Evolutionary conservation across 345 rosid species (phyloP).

Genomic region (Citrus maxima): DNA sequence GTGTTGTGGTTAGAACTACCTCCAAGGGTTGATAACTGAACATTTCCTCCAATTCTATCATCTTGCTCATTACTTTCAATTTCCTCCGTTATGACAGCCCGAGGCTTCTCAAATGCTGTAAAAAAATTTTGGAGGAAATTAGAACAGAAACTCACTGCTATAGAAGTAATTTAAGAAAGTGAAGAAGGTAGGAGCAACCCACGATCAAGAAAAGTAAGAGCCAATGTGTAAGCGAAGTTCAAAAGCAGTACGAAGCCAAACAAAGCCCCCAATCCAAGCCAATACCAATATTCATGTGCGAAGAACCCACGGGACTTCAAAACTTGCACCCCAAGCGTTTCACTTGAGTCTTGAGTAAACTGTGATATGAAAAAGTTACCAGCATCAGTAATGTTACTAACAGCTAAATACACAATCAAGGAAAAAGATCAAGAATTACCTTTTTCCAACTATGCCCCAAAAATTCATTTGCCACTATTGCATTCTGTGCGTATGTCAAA

Average conservation of each 20-base stretch:
- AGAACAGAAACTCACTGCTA: not conserved
- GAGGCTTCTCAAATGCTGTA: conserved; percentile 62
- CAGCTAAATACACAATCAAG: not conserved
- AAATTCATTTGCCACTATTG: conserved; percentile 46
- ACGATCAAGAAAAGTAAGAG: conserved; percentile 43
- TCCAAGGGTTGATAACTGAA: conserved; percentile 25
- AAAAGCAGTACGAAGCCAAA: conserved; percentile 34
- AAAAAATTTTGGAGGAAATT: not conserved
- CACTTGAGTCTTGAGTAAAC: conserved; percentile 10
- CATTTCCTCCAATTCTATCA: conserved; percentile 24
- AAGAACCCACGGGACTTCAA: conserved; percentile 41
- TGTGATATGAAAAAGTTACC: not conserved
- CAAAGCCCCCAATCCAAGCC: conserved; percentile 47
- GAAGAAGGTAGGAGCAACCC: conserved; percentile 19
- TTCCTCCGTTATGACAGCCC: conserved; percentile 38
- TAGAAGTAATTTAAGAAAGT: conserved; percentile 12
- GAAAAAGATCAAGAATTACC: conserved; percentile 25
- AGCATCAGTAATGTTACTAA: not conserved
- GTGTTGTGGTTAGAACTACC: conserved; percentile 14
- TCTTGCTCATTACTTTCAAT: conserved; percentile 22
- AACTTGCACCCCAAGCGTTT: conserved; percentile 43
- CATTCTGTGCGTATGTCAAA: conserved; percentile 61
- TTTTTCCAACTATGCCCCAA: conserved; percentile 49
- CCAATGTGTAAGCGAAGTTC: conserved; percentile 31
- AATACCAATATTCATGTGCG: conserved; percentile 43